phyloP scores from a whole-genome alignment of 2,329 filamentous ascomycete genomes.

The Aspergillus candidus region DNA sequence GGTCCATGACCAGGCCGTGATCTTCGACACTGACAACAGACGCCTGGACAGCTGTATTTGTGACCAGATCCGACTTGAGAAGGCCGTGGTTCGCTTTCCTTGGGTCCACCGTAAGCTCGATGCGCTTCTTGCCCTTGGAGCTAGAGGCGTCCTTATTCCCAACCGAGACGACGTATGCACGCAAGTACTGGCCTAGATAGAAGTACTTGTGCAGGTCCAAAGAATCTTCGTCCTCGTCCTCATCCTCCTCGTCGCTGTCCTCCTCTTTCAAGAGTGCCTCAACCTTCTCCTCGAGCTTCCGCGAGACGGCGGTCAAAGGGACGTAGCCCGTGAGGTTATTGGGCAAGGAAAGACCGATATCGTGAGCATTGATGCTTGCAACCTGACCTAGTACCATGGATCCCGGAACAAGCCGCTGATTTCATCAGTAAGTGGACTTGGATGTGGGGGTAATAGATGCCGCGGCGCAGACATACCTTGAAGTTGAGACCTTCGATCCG shows the following conservation, averaged over 20 bases:
- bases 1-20: slow-evolving; percentile 87
- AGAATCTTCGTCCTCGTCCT: slow-evolving; percentile 49
- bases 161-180: slow-evolving; percentile 75
- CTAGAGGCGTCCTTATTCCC: slow-evolving; percentile 50
- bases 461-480: slow-evolving; percentile 55
- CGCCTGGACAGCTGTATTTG: slow-evolving; percentile 76
- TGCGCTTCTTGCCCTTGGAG: slow-evolving; percentile 67
- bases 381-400: slow-evolving; percentile 85
- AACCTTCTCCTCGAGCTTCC: slow-evolving; percentile 67
- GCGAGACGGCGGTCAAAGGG: slow-evolving; percentile 85
- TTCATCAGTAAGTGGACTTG: slow-evolving; percentile 26
- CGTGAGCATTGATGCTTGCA: slow-evolving; percentile 69
- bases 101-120: slow-evolving; percentile 82
- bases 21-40: slow-evolving; percentile 90
- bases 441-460: background rate
- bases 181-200: slow-evolving; percentile 76
- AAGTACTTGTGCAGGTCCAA: slow-evolving; percentile 73
- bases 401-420: slow-evolving; percentile 72
- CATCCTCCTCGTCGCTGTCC: slow-evolving; percentile 51
- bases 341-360: slow-evolving; percentile 75
- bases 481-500: slow-evolving; percentile 84
- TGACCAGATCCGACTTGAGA: slow-evolving; percentile 63
- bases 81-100: slow-evolving; percentile 71
- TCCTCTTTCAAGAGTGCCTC: slow-evolving; percentile 60
- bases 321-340: slow-evolving; percentile 91